Conservation (phyloP, 2,329 filamentous ascomycete species). For the Elsinoe batatas region DNA sequence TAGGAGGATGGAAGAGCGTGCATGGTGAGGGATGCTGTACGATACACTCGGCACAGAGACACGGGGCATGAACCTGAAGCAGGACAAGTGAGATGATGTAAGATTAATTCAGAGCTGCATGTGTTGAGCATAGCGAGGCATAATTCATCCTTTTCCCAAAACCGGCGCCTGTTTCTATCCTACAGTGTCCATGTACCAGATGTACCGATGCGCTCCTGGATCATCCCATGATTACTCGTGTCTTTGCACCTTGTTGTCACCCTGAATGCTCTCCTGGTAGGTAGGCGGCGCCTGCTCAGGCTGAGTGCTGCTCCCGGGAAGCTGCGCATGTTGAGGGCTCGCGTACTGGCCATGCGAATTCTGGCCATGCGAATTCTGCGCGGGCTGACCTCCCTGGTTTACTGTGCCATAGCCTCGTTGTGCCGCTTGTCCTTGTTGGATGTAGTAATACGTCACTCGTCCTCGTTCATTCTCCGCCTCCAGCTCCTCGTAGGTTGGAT, state of each 20-base stretch:
- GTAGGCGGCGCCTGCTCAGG: constrained; percentile 58
- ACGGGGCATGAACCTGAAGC: neutral
- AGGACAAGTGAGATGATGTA: neutral
- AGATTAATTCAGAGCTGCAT: neutral
- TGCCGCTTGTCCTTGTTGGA: constrained; percentile 24
- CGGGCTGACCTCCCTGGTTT: constrained; percentile 19
- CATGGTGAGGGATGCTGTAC: neutral
- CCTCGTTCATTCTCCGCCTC: constrained; percentile 48
- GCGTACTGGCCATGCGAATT: constrained; percentile 29
- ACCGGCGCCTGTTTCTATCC: neutral
- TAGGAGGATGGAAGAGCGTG: neutral
- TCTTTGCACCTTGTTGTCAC: constrained; percentile 78
- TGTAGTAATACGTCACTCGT: constrained; percentile 68
- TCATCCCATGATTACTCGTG: constrained; percentile 37
- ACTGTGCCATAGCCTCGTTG: constrained; percentile 33
- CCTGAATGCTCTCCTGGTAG: constrained; percentile 77
- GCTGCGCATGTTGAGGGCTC: constrained; percentile 25
- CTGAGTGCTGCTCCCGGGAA: constrained; percentile 29
- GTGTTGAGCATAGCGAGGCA: neutral
- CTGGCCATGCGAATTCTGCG: constrained; percentile 24
- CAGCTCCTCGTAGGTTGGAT: constrained; percentile 51
- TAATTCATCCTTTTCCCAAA: neutral
- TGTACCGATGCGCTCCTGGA: neutral
- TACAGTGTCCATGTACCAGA: neutral
- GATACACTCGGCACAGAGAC: neutral